Evolutionary conservation across 2,329 filamentous ascomycete species (phyloP), one percentile per base, ranked within the genome.

Genomic region (Aschersonia sp.): DNA sequence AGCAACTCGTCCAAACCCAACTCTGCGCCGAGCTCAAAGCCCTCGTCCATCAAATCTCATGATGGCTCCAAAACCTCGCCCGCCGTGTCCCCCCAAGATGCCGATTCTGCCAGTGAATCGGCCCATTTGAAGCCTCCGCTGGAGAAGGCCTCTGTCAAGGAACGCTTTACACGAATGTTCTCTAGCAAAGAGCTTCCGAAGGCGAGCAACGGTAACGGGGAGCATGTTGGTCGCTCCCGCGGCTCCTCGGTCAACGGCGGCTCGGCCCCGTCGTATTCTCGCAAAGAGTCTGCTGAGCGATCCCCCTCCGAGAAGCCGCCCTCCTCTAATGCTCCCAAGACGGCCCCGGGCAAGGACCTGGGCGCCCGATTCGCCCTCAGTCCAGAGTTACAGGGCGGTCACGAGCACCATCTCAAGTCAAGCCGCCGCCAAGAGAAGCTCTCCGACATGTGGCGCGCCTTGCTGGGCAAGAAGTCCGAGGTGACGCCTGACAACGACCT

Each of bases 391-490:
- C 69, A 83, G 52, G 85, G 86, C 53, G 76, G 80, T 37, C 92
- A 98, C 59, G 82, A 85, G 58, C 92, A 98, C 62, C 79, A 87
- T 56, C 79, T 98, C 53, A 92, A 87, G 67, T 89, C 86, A 51
- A 85, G 86, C 51, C 87, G 87, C 62, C 79, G 92, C 49, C 90
- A 98, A 64, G 90, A 98, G 66, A 97, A 95, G 67, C 73, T 98
- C 48, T 83, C 85, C 22, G 88, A 94, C 63, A 86, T 97, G 79
- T 83, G 94, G 65, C 84, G 88, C 55, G 82, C 83, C 55, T 77
- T 95, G 56, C 75, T 97, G 47, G 87, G 87, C 53, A 87, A 85
- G 65, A 89, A 87, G 66, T 84, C 85, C 60, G 85, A 89, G 52
- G 74, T 78, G 12, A 68, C 71, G 22, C 73, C 81, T 31, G 85